phyloP scores from a whole-genome alignment of 148 eudicot species.

The Linanthus parryae region DNA sequence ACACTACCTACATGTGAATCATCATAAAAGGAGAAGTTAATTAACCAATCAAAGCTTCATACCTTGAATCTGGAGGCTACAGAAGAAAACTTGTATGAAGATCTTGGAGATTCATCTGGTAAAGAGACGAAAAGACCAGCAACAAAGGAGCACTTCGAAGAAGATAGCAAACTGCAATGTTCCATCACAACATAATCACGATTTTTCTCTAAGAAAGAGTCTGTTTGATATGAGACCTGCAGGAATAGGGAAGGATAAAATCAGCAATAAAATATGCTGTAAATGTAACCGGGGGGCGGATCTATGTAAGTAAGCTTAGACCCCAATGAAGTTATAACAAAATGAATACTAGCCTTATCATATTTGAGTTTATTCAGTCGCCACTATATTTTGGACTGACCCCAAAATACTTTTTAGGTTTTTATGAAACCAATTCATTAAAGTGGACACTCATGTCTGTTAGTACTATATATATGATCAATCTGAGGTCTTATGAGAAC shows the following conservation, averaged over 20 bases:
- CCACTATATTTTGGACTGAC: no score
- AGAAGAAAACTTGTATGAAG: slow-evolving; percentile 95
- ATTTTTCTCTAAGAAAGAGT: slow-evolving; percentile 79
- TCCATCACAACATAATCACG: slow-evolving; percentile 97
- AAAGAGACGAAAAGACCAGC: slow-evolving; percentile 68
- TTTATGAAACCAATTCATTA: no score
- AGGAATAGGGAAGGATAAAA: slow-evolving; percentile 2
- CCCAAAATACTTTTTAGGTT: no score
- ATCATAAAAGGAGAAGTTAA: no score
- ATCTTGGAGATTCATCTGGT: slow-evolving; percentile 79
- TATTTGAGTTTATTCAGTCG: no score
- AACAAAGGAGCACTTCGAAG: slow-evolving; percentile 71
- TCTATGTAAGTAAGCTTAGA: neutral
- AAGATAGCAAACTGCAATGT: slow-evolving; percentile 70
- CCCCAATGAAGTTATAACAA: neutral
- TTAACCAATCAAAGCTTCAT: no score
- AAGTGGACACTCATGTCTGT: no score
- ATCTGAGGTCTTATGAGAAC: no score
- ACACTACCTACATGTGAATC: no score
- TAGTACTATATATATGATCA: no score
- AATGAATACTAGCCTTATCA: no score
- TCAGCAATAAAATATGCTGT: neutral
- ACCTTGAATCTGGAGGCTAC: slow-evolving; percentile 97
- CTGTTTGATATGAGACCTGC: slow-evolving; percentile 91
- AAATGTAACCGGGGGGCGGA: no score